phyloP scores from a whole-genome alignment of 2,329 filamentous ascomycete species.

The Hypoxylon sp. region DNA sequence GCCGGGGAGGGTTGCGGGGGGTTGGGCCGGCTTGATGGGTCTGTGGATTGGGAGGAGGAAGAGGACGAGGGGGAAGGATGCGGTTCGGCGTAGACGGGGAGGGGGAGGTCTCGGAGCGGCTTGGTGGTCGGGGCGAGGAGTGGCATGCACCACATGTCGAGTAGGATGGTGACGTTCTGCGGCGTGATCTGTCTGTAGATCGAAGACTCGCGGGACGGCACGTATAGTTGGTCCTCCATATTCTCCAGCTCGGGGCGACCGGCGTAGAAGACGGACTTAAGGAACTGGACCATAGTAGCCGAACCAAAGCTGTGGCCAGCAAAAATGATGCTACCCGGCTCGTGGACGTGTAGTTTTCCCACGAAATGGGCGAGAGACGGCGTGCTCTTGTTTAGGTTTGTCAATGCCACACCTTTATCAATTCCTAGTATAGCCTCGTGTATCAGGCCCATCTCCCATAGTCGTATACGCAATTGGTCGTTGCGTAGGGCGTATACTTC shows the following conservation, averaged over 20 bases:
- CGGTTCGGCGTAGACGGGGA: constrained; percentile 75
- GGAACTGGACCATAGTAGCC: constrained; percentile 79
- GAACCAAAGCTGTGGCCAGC: constrained; percentile 87
- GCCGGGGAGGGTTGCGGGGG: constrained; percentile 55
- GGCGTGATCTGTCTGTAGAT: constrained; percentile 78
- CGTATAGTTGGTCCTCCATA: constrained; percentile 73
- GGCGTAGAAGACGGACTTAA: constrained; percentile 84
- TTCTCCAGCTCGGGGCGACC: constrained; percentile 61
- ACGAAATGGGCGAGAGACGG: constrained; percentile 72
- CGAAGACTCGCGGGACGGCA: constrained; percentile 67
- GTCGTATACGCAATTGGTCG: constrained; percentile 78
- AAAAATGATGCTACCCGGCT: constrained; percentile 81
- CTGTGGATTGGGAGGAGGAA: neutral
- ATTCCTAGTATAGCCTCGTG: constrained; percentile 78
- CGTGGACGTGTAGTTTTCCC: constrained; percentile 75
- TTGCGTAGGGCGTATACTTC: constrained; percentile 79
- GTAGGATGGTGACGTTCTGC: constrained; percentile 74
- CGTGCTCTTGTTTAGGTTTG: constrained; percentile 68
- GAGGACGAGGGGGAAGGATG: neutral
- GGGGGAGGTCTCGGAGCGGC: constrained; percentile 78
- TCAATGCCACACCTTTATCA: constrained; percentile 67
- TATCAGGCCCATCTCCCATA: constrained; percentile 83
- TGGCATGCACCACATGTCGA: constrained; percentile 87
- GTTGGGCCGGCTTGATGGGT: neutral
- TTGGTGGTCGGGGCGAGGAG: constrained; percentile 73